Evolutionary conservation across 306 rosid genomes (phyloP).

Genomic region (Heteromeles arbutifolia): DNA sequence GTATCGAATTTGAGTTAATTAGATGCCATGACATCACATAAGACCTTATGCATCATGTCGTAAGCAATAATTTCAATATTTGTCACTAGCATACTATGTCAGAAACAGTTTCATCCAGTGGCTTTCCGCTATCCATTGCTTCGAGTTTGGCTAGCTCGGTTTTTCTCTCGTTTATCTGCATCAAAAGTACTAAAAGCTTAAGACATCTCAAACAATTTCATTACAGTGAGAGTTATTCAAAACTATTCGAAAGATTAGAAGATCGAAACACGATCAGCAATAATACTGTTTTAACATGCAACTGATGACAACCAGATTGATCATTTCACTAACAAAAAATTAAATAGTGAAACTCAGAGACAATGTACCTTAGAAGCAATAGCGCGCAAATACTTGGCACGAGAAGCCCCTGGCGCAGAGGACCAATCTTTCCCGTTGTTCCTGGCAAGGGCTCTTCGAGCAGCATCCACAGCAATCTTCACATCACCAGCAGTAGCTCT

Average conservation of each 20-base stretch:
- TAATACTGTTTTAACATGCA: background rate
- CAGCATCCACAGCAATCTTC: slow-evolving; percentile 74
- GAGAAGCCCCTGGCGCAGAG: slow-evolving; percentile 57
- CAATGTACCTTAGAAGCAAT: slow-evolving; percentile 63
- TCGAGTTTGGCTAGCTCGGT: slow-evolving; percentile 54
- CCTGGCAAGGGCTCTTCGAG: slow-evolving; percentile 53
- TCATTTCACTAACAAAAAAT: background rate
- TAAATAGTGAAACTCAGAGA: background rate
- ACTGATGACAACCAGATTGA: background rate
- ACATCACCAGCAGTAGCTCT: slow-evolving; percentile 84
- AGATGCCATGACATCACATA: background rate
- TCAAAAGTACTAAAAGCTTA: background rate
- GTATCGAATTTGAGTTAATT: slow-evolving; percentile 13
- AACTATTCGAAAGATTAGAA: background rate
- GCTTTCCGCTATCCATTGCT: slow-evolving; percentile 73
- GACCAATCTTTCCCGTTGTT: slow-evolving; percentile 75
- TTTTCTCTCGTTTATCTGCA: slow-evolving; percentile 61
- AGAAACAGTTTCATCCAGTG: slow-evolving; percentile 84
- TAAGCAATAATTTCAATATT: background rate
- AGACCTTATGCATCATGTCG: background rate
- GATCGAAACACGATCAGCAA: background rate
- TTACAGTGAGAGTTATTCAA: background rate
- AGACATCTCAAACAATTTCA: background rate
- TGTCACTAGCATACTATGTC: slow-evolving; percentile 43
- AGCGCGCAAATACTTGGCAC: slow-evolving; percentile 77